Evolutionary conservation across 441 rosid species (phyloP).

Genomic region (Melastoma candidum): DNA sequence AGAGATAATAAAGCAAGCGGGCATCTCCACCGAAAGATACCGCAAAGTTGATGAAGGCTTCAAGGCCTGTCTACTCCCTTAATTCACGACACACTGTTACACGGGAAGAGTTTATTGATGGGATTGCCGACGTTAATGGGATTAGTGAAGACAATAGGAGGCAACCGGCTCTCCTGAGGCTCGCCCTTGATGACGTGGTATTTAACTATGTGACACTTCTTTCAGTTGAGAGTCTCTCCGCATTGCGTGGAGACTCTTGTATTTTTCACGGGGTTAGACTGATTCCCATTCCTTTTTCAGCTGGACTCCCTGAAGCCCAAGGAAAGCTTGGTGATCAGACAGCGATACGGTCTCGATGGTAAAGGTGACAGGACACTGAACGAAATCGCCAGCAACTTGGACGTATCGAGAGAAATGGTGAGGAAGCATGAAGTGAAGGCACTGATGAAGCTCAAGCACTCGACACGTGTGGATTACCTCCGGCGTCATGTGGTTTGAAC

Average conservation of each 20-base stretch:
- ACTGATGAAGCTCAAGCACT: constrained; percentile 91
- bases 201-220: not conserved
- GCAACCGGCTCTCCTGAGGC: constrained; percentile 82
- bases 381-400: constrained; percentile 82
- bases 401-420: constrained; percentile 93
- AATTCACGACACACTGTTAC: constrained; percentile 59
- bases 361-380: constrained; percentile 87
- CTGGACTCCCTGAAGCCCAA: constrained; percentile 29
- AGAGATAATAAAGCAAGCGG: constrained; percentile 47
- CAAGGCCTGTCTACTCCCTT: constrained; percentile 62
- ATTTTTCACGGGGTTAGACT: not conserved
- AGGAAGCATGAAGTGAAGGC: constrained; percentile 91
- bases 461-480: constrained; percentile 72
- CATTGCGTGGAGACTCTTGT: not conserved
- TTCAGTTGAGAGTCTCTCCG: not conserved
- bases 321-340: constrained; percentile 86
- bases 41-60: constrained; percentile 59
- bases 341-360: constrained; percentile 87
- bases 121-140: constrained; percentile 65
- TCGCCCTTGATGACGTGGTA: constrained; percentile 93
- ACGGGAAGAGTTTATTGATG: constrained; percentile 71
- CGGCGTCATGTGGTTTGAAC: constrained; percentile 51
- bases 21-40: constrained; percentile 70
- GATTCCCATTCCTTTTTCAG: constrained; percentile 26
- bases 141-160: constrained; percentile 48